A percentile compares a stretch with the other conserved stretches of the same genome.
phyloP scores from a whole-genome alignment of 495 filamentous ascomycete genomes.

The Lasiosphaeria hispida region DNA sequence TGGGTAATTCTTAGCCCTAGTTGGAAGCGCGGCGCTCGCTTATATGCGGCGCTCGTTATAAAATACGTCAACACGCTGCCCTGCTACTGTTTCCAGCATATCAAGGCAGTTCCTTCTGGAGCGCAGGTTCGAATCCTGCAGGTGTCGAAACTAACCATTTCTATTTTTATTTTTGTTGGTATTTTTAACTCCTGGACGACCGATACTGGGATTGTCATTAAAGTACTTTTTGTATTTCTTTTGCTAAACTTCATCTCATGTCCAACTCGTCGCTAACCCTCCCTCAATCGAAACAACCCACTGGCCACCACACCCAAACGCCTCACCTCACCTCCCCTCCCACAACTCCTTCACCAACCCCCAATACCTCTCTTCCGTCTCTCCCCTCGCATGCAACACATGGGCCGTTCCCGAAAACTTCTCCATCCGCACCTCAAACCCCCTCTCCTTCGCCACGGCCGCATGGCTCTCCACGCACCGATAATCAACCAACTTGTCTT shows the following conservation, averaged over 20 bases:
- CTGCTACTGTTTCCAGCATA: constrained; percentile 30
- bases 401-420: constrained; percentile 33
- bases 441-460: constrained; percentile 20
- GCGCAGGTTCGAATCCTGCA: constrained; percentile 31
- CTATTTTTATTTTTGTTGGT: constrained; percentile 1
- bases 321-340: constrained; percentile 16
- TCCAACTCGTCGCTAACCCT: neutral
- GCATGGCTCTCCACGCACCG: constrained; percentile 33
- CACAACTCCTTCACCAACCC: constrained; percentile 29
- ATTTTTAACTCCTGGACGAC: no score
- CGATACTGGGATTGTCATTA: neutral
- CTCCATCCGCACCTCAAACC: constrained; percentile 29
- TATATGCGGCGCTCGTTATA: no score
- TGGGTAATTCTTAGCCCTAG: no score
- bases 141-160: constrained; percentile 13
- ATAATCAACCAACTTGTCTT: constrained; percentile 35
- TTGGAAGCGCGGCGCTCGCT: no score
- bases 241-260: neutral
- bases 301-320: neutral
- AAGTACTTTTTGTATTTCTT: no score
- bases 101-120: constrained; percentile 27
- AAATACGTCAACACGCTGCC: constrained; percentile 34
- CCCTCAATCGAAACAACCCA: neutral
- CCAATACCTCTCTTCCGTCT: constrained; percentile 36
- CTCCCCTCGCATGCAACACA: constrained; percentile 34